Evolutionary conservation across 768 basidiomycete genomes (phyloP).

Genomic region (Boletus bicolor): DNA sequence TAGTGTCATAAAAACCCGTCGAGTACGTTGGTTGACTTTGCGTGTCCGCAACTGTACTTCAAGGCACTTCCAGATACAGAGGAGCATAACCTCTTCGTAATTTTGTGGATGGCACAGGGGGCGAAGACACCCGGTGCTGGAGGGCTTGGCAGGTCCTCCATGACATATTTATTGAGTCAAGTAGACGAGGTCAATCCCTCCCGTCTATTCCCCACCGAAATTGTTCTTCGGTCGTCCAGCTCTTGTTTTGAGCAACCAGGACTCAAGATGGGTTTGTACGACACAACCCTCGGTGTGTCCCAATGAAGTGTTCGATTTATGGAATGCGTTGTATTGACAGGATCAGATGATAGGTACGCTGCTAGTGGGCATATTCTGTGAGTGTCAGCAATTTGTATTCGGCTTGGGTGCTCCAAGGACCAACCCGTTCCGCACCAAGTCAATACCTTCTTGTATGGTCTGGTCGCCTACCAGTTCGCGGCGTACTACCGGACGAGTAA

Average conservation of each 20-base stretch:
- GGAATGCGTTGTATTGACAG: not conserved
- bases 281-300: not conserved
- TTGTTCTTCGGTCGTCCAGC: not conserved
- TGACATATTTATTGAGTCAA: not conserved
- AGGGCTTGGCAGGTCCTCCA: not conserved
- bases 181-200: not conserved
- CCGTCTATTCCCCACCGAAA: not conserved
- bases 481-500: slow-evolving; percentile 31
- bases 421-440: slow-evolving; percentile 2
- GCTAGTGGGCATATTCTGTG: not conserved
- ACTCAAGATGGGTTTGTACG: not conserved
- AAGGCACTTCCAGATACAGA: no score
- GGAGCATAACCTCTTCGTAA: no score
- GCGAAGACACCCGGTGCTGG: no score
- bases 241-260: no score
- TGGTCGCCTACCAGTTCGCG: slow-evolving; percentile 42
- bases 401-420: no score
- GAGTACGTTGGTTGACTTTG: no score
- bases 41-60: no score
- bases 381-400: not conserved
- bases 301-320: no score
- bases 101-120: no score
- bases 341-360: not conserved
- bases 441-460: slow-evolving; percentile 35
- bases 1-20: no score